phyloP scores from a whole-genome alignment of 1,284 basidiomycete species.

The Apiotrichum porosum region DNA sequence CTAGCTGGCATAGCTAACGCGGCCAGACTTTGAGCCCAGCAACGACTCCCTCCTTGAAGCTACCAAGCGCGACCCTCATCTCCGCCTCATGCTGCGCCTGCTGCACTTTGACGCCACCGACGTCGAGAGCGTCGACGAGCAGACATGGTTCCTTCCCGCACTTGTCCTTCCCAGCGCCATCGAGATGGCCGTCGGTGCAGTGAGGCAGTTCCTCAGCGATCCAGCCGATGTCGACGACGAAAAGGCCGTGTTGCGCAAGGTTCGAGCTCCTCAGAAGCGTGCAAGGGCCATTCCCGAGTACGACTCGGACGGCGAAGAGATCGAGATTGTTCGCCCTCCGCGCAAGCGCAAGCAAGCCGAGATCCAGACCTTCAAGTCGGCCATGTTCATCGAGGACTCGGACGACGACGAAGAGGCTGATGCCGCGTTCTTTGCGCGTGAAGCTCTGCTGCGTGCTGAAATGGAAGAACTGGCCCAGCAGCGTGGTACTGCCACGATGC shows the following conservation, averaged over 20 bases:
- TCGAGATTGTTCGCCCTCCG: constrained; percentile 6
- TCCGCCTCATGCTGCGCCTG: constrained; percentile 69
- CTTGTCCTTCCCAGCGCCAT: constrained; percentile 27
- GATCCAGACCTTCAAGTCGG: constrained; percentile 71
- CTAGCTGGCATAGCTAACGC: neutral
- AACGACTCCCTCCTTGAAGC: constrained; percentile 68
- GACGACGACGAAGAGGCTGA: constrained; percentile 60
- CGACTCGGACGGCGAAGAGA: constrained; percentile 62
- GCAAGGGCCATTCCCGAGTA: constrained; percentile 73
- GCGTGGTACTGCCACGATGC: constrained; percentile 24
- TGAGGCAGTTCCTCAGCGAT: constrained; percentile 31
- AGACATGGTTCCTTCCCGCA: constrained; percentile 33
- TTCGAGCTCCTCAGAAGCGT: constrained; percentile 1
- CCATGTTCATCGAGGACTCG: constrained; percentile 83
- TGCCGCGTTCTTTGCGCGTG: constrained; percentile 64
- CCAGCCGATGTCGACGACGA: constrained; percentile 26
- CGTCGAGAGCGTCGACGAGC: constrained; percentile 10
- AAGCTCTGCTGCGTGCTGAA: constrained; percentile 57
- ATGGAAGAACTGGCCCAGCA: constrained; percentile 54
- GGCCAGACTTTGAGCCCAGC: constrained; percentile 67
- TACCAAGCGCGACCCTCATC: constrained; percentile 65
- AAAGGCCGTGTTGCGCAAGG: constrained; percentile 27
- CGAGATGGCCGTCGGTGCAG: constrained; percentile 27
- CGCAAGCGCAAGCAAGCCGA: constrained; percentile 51
- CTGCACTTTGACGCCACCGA: constrained; percentile 31